These are phyloP conservation scores for Viola pubescens DNA, from an alignment of 441 rosid species.

Conservation along the genomic window DNA sequence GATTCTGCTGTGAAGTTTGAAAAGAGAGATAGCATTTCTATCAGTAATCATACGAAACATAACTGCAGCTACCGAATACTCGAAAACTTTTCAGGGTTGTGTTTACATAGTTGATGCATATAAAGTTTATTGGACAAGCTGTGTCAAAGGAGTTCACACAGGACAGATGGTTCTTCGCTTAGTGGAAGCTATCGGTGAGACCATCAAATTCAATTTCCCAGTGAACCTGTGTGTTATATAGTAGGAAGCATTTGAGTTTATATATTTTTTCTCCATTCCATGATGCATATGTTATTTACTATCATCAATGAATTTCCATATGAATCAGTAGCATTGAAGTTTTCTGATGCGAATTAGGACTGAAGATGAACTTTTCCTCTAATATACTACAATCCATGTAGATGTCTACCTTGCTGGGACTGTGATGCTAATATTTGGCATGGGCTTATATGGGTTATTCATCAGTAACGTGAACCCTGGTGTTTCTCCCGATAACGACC, in stretches of 20 bases:
- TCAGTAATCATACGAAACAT: background rate
- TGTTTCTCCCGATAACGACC: slow-evolving; percentile 38
- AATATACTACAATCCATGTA: slow-evolving; percentile 21
- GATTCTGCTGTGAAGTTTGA: background rate
- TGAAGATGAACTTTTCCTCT: background rate
- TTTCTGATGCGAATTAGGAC: too few relatives aligned
- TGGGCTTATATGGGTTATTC: slow-evolving; percentile 82
- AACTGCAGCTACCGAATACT: background rate
- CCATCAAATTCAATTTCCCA: background rate
- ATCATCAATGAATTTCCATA: too few relatives aligned
- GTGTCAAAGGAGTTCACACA: slow-evolving; percentile 67
- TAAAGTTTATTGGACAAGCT: slow-evolving; percentile 72
- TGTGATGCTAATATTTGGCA: slow-evolving; percentile 79
- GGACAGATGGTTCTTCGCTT: slow-evolving; percentile 83
- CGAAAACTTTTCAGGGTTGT: slow-evolving; percentile 44
- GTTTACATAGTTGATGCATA: slow-evolving; percentile 72
- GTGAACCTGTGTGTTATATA: too few relatives aligned
- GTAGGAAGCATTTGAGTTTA: too few relatives aligned
- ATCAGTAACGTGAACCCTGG: slow-evolving; percentile 48
- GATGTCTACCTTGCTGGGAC: slow-evolving; percentile 93
- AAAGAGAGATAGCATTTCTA: background rate
- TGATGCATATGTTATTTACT: too few relatives aligned
- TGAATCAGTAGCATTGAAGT: too few relatives aligned
- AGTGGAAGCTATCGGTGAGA: slow-evolving; percentile 84
- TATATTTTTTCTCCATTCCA: too few relatives aligned